Evolutionary conservation across 805 yeast species (phyloP).

Genomic region (Sungouiella blattae): DNA sequence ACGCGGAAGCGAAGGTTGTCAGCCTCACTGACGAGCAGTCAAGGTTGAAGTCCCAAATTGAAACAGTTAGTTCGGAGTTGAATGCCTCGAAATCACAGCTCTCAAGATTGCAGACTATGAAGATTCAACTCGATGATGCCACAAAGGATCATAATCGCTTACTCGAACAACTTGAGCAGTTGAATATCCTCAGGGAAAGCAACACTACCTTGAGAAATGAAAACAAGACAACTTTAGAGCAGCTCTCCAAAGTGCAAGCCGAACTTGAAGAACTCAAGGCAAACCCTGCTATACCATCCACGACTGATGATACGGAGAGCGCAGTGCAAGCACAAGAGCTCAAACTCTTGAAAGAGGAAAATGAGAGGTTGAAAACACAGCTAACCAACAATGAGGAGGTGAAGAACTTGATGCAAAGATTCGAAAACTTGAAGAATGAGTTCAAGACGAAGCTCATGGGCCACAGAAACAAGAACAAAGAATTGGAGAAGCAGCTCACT

Average conservation of each 20-base stretch:
- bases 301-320: constrained; percentile 23
- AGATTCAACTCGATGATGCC: constrained; percentile 23
- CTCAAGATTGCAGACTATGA: constrained; percentile 18
- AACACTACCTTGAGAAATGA: constrained; percentile 61
- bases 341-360: constrained; percentile 47
- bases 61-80: constrained; percentile 46
- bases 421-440: constrained; percentile 27
- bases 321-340: constrained; percentile 51
- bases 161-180: constrained; percentile 53
- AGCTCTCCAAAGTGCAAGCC: constrained; percentile 35
- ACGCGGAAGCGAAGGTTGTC: constrained; percentile 51
- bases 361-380: constrained; percentile 52
- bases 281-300: constrained; percentile 29
- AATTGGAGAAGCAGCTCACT: constrained; percentile 19
- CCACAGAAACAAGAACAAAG: constrained; percentile 26
- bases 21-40: constrained; percentile 47
- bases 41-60: constrained; percentile 49
- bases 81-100: constrained; percentile 50
- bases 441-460: constrained; percentile 22
- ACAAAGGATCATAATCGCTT: constrained; percentile 46
- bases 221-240: constrained; percentile 20
- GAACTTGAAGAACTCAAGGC: constrained; percentile 46
- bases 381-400: constrained; percentile 19
- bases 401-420: constrained; percentile 28
- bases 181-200: constrained; percentile 65